Evolutionary conservation across 192 early-diverging fungal genomes (phyloP), one percentile per base, ranked within the genome.

Genomic region (Allomyces javanicus): DNA sequence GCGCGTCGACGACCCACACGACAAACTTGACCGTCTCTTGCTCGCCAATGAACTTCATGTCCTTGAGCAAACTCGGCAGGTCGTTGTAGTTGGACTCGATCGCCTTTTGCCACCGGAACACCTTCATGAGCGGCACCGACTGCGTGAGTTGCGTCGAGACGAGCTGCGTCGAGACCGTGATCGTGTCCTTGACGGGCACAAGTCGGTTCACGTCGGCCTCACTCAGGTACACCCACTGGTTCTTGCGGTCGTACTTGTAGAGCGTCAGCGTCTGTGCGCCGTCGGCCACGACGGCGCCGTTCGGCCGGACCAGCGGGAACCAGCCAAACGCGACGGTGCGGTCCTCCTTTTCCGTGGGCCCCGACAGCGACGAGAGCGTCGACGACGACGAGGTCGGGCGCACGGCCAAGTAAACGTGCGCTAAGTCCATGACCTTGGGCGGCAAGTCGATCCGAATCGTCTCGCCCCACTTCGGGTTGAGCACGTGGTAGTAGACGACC

Each of bases 21-120:
- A 85, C 69, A 68, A 88, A 87, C 68, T 87, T 87, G 9, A 85
- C 81, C 43, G 88, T 76, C 71, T 89, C 86, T 2, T 83, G 66
- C 65, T 86, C 83, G 40, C 79, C 77, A 23, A 87, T 77, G 72
- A 81, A 75, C 9, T 73, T 76, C 50, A 78, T 74, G 63, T 81
- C 77, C 44, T 78, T 74, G 43, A 81, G 67, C 10, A 81, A 67
- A 2, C 65, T 69, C 27, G 70, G 72, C 66, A 81, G 71, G 61
- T 70, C 73, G 10, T 66, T 66, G n/a, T 61, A 43, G 62, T 70
- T 66, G 21, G 64, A 63, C 58, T 67, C 40, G 11, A 68, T 62
- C 10, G 71, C 69, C 27, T 79, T 68, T 23, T 74, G 70, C 87
- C 87, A 89, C 62, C 85, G 76, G 23, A 88, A 64, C 24, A 89